phyloP scores from a whole-genome alignment of 1,284 basidiomycete genomes.

The Puccinia horiana region DNA sequence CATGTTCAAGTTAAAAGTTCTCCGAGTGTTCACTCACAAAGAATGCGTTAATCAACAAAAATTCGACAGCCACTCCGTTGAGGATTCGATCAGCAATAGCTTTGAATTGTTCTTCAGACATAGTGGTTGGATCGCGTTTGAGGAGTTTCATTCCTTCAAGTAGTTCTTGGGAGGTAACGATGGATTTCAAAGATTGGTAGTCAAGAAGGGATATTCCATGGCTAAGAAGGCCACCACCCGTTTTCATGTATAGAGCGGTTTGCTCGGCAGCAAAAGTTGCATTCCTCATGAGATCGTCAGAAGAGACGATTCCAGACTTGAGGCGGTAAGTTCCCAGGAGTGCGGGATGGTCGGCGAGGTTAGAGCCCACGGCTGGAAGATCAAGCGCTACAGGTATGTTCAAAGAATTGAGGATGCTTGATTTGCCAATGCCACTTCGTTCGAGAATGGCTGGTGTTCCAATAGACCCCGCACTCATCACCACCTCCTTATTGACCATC shows the following conservation, averaged over 20 bases:
- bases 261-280: constrained; percentile 26
- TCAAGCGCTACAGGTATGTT: constrained; percentile 50
- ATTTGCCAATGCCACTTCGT: constrained; percentile 54
- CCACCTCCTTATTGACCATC: constrained; percentile 52
- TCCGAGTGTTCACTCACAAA: constrained; percentile 13
- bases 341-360: constrained; percentile 52
- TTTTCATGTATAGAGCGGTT: constrained; percentile 12
- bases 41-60: constrained; percentile 26
- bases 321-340: constrained; percentile 25
- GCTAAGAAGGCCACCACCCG: constrained; percentile 23
- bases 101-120: constrained; percentile 7
- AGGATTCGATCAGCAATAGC: constrained; percentile 3
- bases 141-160: constrained; percentile 30
- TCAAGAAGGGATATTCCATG: constrained; percentile 31
- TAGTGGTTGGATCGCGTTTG: constrained; percentile 4
- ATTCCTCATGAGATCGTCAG: constrained; percentile 38
- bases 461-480: constrained; percentile 54
- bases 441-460: constrained; percentile 55
- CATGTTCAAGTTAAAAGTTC: neutral
- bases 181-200: constrained; percentile 17
- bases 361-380: constrained; percentile 52
- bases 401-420: constrained; percentile 43
- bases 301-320: constrained; percentile 20
- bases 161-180: constrained; percentile 20
- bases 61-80: constrained; percentile 27